Base-by-base conservation (phyloP, 2,329 filamentous ascomycete species). In the Phaeosphaeriaceae sp. region DNA sequence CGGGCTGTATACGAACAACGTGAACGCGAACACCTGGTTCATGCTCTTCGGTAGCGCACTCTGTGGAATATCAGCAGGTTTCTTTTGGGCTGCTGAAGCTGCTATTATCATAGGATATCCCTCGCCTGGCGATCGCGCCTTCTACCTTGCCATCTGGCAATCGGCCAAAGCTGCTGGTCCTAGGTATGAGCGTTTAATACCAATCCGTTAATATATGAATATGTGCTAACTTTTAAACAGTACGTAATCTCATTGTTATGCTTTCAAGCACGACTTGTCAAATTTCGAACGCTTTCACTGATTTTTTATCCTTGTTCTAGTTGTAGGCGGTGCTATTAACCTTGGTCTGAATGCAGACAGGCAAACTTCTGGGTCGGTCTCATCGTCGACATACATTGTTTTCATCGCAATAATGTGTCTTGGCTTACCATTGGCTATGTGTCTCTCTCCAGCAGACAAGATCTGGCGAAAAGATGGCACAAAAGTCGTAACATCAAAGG, bases 291-390 rank as follows among this genome's bases (percentile, higher is more conserved):
- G 11, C 23, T 8, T n/a, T 21, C 21, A 42, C 39, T 42, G 29
- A 42, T 28, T 17, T 3, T 33, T 4, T 30, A 34, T 17, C n/a
- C n/a, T n/a, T 34, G 18, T 11, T 29, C 15, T 42, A 42, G 39
- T 81, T 20, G 74, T 83, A 6, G 80, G 80, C 9, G 80, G 79
- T 3, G 74, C 78, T 2, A 81, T 82, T 52, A 77, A 78, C 16
- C 68, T 82, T 2, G 80, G 74, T 0, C 59, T 82, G 8, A 82
- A 81, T 53, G 66, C 71, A 21, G 66, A 66, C 29, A 59, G 66
- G 9, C 67, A 71, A 17, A 70, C 74, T 0, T 58, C 63, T 2
- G 76, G 76, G 15, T 71, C 72, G n/a, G 70, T 76, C 0, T 66
- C 66, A 0, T 70, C 67, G 13, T 61, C 73, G 9, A 79, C 76